Percentiles rank a stretch among this genome's conserved stretches.
These are phyloP conservation scores for Calonectria pteridis DNA, from an alignment of 2,329 filamentous ascomycete genomes.

Conservation along the genomic window DNA sequence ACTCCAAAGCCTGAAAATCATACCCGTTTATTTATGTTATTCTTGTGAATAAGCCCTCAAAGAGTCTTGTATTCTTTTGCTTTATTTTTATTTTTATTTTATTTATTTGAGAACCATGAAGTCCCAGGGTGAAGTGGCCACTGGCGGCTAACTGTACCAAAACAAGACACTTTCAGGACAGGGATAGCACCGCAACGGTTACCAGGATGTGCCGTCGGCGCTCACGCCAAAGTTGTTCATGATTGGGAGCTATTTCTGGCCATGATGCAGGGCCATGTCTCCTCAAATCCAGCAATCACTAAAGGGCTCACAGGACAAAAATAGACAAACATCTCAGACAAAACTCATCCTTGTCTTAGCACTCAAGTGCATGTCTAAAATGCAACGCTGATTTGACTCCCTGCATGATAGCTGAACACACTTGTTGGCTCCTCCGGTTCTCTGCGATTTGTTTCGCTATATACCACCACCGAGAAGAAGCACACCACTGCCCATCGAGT, in stretches of 20 bases:
- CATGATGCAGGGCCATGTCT: neutral
- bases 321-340: neutral
- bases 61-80: neutral
- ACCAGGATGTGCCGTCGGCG: neutral
- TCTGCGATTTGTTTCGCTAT: neutral
- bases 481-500: neutral
- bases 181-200: neutral
- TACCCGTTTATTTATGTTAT: neutral
- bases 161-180: neutral
- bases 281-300: neutral
- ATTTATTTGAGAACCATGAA: neutral
- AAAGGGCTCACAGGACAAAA: neutral
- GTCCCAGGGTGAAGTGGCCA: neutral
- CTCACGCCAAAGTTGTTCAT: neutral
- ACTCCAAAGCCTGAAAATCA: neutral
- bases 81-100: no score
- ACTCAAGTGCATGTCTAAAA: neutral
- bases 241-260: neutral
- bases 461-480: neutral
- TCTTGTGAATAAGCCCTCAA: neutral
- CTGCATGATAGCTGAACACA: neutral
- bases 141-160: neutral
- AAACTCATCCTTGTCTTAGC: neutral
- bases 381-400: neutral
- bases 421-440: neutral